A percentile compares a stretch with the other conserved stretches of the same genome.
Evolutionary conservation across 345 rosid species (phyloP).

Genomic region (Rubroshorea leprosula): DNA sequence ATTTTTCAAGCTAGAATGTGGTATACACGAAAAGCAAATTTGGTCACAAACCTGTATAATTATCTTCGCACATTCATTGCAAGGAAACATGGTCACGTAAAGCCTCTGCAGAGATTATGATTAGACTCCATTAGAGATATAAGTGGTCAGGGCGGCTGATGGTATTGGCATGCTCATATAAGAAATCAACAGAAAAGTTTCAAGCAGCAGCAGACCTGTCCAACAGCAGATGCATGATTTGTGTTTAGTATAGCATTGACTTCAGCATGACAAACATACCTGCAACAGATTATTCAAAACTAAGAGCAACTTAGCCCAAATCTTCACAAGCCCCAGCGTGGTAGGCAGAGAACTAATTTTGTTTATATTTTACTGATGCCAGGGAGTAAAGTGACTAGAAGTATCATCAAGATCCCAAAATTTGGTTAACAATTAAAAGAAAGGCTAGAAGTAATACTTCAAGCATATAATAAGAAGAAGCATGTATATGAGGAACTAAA

Average conservation of each 20-base stretch:
- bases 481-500: neutral
- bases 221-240: conserved; percentile 85
- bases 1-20: neutral
- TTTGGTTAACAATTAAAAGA: conserved; percentile 9
- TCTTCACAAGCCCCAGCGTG: neutral
- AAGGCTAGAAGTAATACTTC: neutral
- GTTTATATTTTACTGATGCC: too few relatives aligned
- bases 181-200: neutral
- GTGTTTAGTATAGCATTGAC: conserved; percentile 93
- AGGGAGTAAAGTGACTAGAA: neutral
- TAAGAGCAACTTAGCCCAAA: neutral
- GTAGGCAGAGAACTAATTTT: too few relatives aligned
- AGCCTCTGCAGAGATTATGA: conserved; percentile 64
- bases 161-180: neutral
- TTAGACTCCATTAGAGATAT: conserved; percentile 6
- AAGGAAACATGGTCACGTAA: conserved; percentile 96
- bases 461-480: neutral
- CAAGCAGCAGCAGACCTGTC: conserved; percentile 43
- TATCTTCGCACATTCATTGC: conserved; percentile 98
- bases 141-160: neutral
- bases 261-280: conserved; percentile 98
- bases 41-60: conserved; percentile 68
- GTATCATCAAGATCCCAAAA: neutral
- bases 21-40: neutral
- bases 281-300: conserved; percentile 23